Conservation (phyloP, 2,329 filamentous ascomycete genomes). For the Arthrobotrys sphaeroides region DNA sequence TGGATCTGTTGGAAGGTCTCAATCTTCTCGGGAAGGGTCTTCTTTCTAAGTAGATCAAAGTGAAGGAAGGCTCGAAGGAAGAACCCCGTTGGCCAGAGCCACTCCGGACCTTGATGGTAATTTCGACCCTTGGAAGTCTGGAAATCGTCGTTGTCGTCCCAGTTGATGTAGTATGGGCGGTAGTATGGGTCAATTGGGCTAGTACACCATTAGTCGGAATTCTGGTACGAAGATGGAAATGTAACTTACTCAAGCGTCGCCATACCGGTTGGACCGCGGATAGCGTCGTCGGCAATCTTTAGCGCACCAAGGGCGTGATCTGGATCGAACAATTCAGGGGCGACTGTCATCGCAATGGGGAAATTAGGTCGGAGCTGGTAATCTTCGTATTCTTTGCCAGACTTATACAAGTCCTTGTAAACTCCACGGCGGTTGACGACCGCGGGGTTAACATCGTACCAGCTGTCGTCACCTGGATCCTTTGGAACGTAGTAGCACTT, state of each 20-base stretch:
- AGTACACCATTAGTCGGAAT: background rate
- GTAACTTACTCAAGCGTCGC: constrained; percentile 78
- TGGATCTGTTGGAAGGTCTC: constrained; percentile 97
- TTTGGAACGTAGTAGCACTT: constrained; percentile 86
- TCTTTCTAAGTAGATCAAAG: constrained; percentile 82
- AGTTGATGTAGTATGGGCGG: constrained; percentile 92
- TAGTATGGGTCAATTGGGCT: constrained; percentile 87
- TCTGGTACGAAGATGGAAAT: background rate
- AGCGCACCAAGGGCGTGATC: constrained; percentile 81
- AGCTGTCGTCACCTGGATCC: constrained; percentile 73
- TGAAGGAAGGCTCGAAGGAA: constrained; percentile 90
- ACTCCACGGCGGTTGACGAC: constrained; percentile 92
- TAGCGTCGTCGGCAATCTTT: constrained; percentile 77
- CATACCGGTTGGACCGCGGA: constrained; percentile 92
- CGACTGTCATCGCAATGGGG: constrained; percentile 92
- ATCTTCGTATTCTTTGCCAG: constrained; percentile 95
- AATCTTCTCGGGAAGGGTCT: constrained; percentile 73
- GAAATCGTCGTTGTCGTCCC: constrained; percentile 90
- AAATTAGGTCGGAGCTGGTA: constrained; percentile 97
- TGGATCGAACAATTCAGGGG: constrained; percentile 83
- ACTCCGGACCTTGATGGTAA: constrained; percentile 98
- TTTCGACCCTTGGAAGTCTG: constrained; percentile 92
- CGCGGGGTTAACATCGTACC: constrained; percentile 80
- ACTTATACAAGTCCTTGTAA: constrained; percentile 96
- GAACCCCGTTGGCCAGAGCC: constrained; percentile 97